Evolutionary conservation across 2,329 filamentous ascomycete species (phyloP), one percentile per base, ranked within the genome.

Genomic region (Zelopaecilomyces penicillatus): DNA sequence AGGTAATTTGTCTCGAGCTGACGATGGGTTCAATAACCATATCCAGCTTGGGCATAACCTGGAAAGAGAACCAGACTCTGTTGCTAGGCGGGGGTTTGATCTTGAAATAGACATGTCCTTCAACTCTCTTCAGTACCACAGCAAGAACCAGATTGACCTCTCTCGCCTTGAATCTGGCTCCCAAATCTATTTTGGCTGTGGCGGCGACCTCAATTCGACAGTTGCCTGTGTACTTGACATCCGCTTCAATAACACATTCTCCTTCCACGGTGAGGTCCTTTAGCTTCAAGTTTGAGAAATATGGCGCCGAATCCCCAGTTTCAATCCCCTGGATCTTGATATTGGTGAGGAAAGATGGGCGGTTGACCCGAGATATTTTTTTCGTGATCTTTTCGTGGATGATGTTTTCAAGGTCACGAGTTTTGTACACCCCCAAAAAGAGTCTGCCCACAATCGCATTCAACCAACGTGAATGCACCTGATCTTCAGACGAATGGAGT

Each of bases 41-140:
- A 50, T 95, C 89, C 69, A 98, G 85, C 59, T 91, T 90, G 12
- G 93, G 93, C 74, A 89, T 87, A n/a, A 81, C 81, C 60, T 94
- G 87, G 59, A 98, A 98, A 1, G 89, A 84, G 53, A 97, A 80
- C 93, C 93, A 98, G n/a, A 95, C 64, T 35, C 93, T 80, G 62
- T 98, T 98, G 64, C 89, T 96, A 1, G 93, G 93, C 11, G 91
- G 88, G 5, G 93, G 87, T 63, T 98, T 98, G 63, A 97, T 82
- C 57, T 88, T 85, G 57, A 96, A 74, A 30, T 95, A 68, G 38
- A 87, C 66, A 56, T 95, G 91, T 0, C 93, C 93, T 56, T 94
- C 87, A 2, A 97, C 70, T 54, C 83, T 86, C 60, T 87, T 90
- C 45, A 96, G 64, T 1, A 93, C 84, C 4, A 89, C 87, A 4